A percentile compares a stretch with the other conserved stretches of the same genome.
These are phyloP conservation scores for Haberlea rhodopensis DNA, from an alignment of 257 asterid genomes.

Conservation along the genomic window DNA sequence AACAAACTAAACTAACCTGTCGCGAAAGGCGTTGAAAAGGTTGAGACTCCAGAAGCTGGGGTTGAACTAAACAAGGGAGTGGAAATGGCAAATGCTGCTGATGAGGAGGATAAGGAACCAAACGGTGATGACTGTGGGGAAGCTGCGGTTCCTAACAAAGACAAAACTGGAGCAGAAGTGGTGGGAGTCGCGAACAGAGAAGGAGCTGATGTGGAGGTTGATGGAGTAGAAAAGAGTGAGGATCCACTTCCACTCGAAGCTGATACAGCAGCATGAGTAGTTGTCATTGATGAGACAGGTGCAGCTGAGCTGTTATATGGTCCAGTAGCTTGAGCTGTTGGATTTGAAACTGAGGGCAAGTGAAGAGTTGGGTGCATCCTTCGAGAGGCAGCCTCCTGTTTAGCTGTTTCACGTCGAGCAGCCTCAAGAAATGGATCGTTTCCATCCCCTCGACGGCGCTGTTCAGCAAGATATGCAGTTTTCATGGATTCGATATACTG, in stretches of 20 bases:
- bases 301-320: slow-evolving; percentile 48
- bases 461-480: slow-evolving; percentile 89
- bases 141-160: slow-evolving; percentile 64
- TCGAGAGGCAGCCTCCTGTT: slow-evolving; percentile 94
- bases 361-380: slow-evolving; percentile 93
- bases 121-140: slow-evolving; percentile 68
- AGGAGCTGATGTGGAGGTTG: slow-evolving; percentile 53
- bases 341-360: slow-evolving; percentile 66
- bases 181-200: slow-evolving; percentile 71
- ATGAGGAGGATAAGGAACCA: slow-evolving; percentile 52
- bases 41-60: slow-evolving; percentile 62
- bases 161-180: slow-evolving; percentile 50
- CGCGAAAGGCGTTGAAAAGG: slow-evolving; percentile 65
- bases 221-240: slow-evolving; percentile 67
- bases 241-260: slow-evolving; percentile 69
- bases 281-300: slow-evolving; percentile 51
- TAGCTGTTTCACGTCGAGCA: slow-evolving; percentile 86
- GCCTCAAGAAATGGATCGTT: slow-evolving; percentile 94
- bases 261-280: slow-evolving; percentile 42
- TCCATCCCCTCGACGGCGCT: slow-evolving; percentile 74
- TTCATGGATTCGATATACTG: slow-evolving; percentile 95
- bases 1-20: slow-evolving; percentile 48
- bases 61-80: slow-evolving; percentile 63
- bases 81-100: slow-evolving; percentile 46
- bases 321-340: slow-evolving; percentile 52